Evolutionary conservation across 2,329 filamentous ascomycete species (phyloP), one percentile per base, ranked within the genome.

Genomic region (Fusarium mangiferae): DNA sequence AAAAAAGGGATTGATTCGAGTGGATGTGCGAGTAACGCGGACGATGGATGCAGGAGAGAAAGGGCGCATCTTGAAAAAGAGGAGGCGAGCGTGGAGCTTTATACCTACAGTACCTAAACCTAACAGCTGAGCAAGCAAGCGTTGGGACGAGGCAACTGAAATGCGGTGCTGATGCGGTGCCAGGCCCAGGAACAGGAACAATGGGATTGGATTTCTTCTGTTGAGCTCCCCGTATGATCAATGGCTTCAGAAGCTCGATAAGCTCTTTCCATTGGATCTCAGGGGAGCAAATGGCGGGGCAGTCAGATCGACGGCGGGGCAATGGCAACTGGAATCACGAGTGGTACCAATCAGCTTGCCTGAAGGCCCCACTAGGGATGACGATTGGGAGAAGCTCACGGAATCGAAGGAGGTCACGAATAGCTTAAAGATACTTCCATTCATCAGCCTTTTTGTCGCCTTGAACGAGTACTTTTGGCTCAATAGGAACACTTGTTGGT

Each of bases 261-360:
- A 77, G 67, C 65, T 75, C 62, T 74, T 75, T 66, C 70, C 51
- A 74, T 75, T 66, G 67, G 66, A 72, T 68, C 68, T 70, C 68
- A 61, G 66, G 35, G 52, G 57, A 69, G 63, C 33, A 57, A 71
- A 76, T 76, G 71, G 76, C 73, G 77, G 77, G 77, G 77, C 75
- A 78, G 58, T 69, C 52, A 72, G 76, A 79, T 79, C 77, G 68
- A 79, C 71, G 62, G 77, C 77, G 77, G 77, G 75, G 77, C 75
- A 76, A 57, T 63, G 52, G 60, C 54, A 66, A 57, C 61, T 54
- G 42, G 41, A 65, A 79, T 78, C 77, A 75, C 75, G 72, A 75
- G 39, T 59, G 55, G 38, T 59, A 56, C 77, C 77, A 78, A 79
- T 79, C 68, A 79, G 51, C 44, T 42, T 39, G 46, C 12, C 22